Base-by-base conservation (phyloP, 2,329 filamentous ascomycete genomes). In the Penicillium sp. region DNA sequence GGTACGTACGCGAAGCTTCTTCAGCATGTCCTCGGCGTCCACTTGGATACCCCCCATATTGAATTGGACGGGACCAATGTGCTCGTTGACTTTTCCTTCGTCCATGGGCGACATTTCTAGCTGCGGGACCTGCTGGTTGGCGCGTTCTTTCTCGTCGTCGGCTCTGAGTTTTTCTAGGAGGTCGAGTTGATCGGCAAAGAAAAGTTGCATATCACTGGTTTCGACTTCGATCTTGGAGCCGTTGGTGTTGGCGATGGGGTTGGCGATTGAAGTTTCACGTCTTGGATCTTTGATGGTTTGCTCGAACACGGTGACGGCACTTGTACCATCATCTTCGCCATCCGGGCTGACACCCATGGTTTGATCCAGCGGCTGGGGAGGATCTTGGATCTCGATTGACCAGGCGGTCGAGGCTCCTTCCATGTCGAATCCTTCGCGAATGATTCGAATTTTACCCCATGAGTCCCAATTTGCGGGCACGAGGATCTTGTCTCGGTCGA, bases 1-100 rank as follows among this genome's bases (percentile, higher is more conserved):
- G 15, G 18, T 44, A 62, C 75, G 66, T 74, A 93, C 90, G 83
- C 91, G 92, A 55, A 95, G 79, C 63, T 88, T 84, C 71, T 91
- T 88, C 52, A 96, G 76, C 88, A 95, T 94, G 65, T 96, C 91
- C 67, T 96, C 92, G 8, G 91, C 91, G 73, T 96, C 91, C 28
- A 96, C 89, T 69, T 96, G 91, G 58, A 99, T 96, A 48, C 94
- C 94, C 39, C 94, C 94, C 82, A 99, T 94, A 70, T 99, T 99
- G 76, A 97, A 96, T 68, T 96, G 91, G 59, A 96, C 91, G 0
- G 92, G 91, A 0, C 92, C 92, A 65, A 96, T 95, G 64, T 95
- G 91, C 65, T 93, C 89, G 62, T 85, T 86, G 49, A 82, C 79
- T 26, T 73, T 74, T 57, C 64, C 71, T 46, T 69, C 70, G 47